Evolutionary conservation across 306 rosid genomes (phyloP), one percentile per base, ranked within the genome.

Genomic region (Sicyos edulis): DNA sequence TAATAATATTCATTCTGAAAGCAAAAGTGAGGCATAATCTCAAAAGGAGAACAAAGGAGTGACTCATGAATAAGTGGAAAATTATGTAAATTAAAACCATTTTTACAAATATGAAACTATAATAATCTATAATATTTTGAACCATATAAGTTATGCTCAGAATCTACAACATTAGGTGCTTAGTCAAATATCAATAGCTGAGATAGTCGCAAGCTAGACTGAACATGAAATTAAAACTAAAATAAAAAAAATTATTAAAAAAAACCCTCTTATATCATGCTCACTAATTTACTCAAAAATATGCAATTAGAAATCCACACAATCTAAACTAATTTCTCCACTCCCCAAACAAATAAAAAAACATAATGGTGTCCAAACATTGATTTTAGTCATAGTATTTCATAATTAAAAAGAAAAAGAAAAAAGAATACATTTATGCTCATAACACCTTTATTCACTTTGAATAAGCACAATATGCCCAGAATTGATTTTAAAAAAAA

Each of bases 361-460:
- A 8, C 11, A 60, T 13, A 29, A 13, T 26, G 6, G 7, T 19
- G 11, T 22, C 34, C 20, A 66, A 67, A 47, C 21, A 47, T 14
- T 13, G 0, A 57, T 67, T 52, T 0, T 21, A 50, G 15, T 49
- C 58, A 49, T 47, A 8, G 8, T 68, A 22, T 49, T 56, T n/a
- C n/a, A n/a, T 10, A 20, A 22, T 32, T 32, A 22, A 57, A n/a
- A n/a, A n/a, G n/a, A n/a, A n/a, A n/a, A n/a, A n/a, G n/a, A n/a
- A n/a, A 58, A 58, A 59, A 5, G 45, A 50, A 69, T 69, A 69
- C 22, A 69, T 7, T 13, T 14, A 50, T 69, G 45, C 45, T 49
- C 15, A 50, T 6, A 47, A 42, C 45, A 50, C 76, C 70, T 80
- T 83, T 86, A 73, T 53, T 78, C 75, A 81, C 87, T 84, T 83